Evolutionary conservation across 768 basidiomycete genomes (phyloP).

Genomic region (Cyclocybe cylindracea): DNA sequence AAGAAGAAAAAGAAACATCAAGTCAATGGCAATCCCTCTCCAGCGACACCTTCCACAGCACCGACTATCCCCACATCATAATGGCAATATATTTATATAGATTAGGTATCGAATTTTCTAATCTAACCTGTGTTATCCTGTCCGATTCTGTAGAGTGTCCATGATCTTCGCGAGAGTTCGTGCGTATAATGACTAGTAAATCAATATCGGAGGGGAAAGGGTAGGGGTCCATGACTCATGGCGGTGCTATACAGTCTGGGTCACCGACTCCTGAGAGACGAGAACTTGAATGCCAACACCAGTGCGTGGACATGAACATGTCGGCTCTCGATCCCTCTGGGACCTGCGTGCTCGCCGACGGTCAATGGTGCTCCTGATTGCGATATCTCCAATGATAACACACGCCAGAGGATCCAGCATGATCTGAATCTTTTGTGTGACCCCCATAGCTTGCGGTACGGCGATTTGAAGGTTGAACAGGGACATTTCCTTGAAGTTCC

Average conservation of each 20-base stretch:
- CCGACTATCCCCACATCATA: constrained; percentile 16
- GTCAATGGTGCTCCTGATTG: constrained; percentile 20
- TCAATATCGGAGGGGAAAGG: too few species aligned
- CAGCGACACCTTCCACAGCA: constrained; percentile 8
- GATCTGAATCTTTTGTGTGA: constrained; percentile 23
- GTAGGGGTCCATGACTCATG: too few species aligned
- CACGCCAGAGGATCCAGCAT: constrained; percentile 20
- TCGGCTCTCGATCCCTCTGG: not conserved
- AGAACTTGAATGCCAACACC: too few species aligned
- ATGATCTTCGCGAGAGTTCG: too few species aligned
- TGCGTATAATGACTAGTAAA: too few species aligned
- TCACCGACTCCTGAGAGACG: too few species aligned
- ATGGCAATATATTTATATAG: not conserved
- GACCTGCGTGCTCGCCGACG: not conserved
- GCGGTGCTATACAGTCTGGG: too few species aligned
- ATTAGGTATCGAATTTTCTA: too few species aligned
- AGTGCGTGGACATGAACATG: not conserved
- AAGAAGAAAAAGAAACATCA: constrained; percentile 54
- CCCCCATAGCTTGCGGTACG: constrained; percentile 11
- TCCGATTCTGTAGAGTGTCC: too few species aligned
- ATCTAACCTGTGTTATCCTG: too few species aligned
- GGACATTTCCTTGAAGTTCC: constrained; percentile 8
- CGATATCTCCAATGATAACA: constrained; percentile 21
- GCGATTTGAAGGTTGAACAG: constrained; percentile 13
- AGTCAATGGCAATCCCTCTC: constrained; percentile 3